Evolutionary conservation across 805 yeast genomes (phyloP).

Genomic region (Lachancea cidri): DNA sequence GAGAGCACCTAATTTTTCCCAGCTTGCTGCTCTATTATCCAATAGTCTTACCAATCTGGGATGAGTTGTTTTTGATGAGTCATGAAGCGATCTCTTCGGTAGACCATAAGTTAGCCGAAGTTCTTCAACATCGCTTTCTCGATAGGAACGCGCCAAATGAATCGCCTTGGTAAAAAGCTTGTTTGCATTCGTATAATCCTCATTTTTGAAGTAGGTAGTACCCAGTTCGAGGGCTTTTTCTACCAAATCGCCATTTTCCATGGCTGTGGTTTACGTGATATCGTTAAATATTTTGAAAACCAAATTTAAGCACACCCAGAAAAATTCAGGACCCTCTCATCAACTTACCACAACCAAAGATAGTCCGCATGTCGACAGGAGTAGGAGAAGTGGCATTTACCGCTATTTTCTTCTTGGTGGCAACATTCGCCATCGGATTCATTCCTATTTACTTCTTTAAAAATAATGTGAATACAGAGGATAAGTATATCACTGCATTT

Average conservation of each 20-base stretch:
- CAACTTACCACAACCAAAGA: background rate
- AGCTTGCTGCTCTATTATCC: constrained; percentile 27
- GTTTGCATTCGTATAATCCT: constrained; percentile 22
- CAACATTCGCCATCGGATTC: constrained; percentile 28
- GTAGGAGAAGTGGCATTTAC: constrained; percentile 8
- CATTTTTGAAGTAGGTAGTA: constrained; percentile 21
- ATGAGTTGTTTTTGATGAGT: constrained; percentile 17
- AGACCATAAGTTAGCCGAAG: constrained; percentile 13
- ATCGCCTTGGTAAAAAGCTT: constrained; percentile 27
- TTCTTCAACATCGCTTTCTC: constrained; percentile 14
- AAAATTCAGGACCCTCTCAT: background rate
- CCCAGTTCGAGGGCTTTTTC: constrained; percentile 29
- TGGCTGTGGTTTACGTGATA: background rate
- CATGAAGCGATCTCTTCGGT: constrained; percentile 9
- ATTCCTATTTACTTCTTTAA: constrained; percentile 23
- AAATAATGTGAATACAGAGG: constrained; percentile 10
- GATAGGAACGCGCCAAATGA: constrained; percentile 21
- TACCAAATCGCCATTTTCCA: constrained; percentile 16
- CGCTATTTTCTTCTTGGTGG: constrained; percentile 16
- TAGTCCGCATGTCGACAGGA: constrained; percentile 1
- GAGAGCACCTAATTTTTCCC: constrained; percentile 24
- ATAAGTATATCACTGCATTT: constrained; percentile 29
- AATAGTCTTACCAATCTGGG: constrained; percentile 24
- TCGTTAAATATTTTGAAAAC: background rate
- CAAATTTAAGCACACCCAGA: background rate